Base-by-base conservation (phyloP, 2,329 filamentous ascomycete species). In the Clonostachys rhizophaga region DNA sequence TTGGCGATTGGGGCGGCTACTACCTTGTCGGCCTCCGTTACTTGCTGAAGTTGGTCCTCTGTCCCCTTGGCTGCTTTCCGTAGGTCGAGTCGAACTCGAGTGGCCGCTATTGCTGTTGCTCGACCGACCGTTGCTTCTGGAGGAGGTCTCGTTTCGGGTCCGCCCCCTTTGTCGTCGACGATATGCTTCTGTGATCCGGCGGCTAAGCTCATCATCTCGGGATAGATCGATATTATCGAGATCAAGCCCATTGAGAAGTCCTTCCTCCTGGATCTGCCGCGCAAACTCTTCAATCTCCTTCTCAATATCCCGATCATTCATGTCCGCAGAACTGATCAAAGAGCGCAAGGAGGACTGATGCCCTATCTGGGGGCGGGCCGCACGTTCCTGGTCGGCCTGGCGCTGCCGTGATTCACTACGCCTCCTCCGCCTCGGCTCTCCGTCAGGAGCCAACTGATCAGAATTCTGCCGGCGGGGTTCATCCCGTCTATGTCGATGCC, bases 311-410 rank as follows among this genome's bases (percentile, higher is more conserved):
- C 83, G 78, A 42, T 86, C 83, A 55, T 88, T 88, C 48, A 89
- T 76, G 52, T 91, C 87, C 0, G 87, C 88, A 5, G 85, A 80
- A 58, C 89, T 91, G 49, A 97, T 83, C 49, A 97, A 69, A 10
- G 89, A 95, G 46, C 91, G 76, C 53, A 97, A 71, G 49, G 91
- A 96, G 1, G 90, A 86, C 69, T 97, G 92, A 60, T 96, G 92
- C 24, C 24, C 24, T 30, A 30, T 30, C 24, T 30, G 24, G 24
- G 24, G 24, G 24, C 24, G 24, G 24, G 24, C 24, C 8, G 24
- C 24, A 30, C 24, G 24, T 30, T 30, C 24, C 24, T 30, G 24
- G 60, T 94, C 90, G 43, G 96, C 76, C 45, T 84, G 85, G 44
- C 87, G 66, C 46, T 71, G 71, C 24, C 69, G 66, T 34, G 71